Conservation (phyloP, 306 rosid genomes). For the Trichosanthes cucumerina region DNA sequence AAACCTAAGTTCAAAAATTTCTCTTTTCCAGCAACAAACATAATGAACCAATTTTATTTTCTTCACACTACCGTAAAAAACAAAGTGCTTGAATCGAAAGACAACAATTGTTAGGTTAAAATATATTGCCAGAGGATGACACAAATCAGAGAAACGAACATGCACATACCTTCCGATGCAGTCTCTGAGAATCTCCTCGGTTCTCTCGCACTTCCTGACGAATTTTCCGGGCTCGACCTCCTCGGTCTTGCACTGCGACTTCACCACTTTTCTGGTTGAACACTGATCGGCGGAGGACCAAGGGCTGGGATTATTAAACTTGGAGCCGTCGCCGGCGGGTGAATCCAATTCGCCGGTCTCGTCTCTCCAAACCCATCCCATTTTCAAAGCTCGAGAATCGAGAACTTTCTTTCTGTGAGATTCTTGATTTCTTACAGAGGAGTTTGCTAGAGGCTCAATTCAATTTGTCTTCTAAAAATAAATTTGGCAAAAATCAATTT, state of each 20-base stretch:
- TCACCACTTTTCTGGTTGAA: constrained; percentile 49
- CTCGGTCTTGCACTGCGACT: constrained; percentile 65
- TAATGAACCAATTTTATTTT: neutral
- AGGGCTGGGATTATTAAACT: neutral
- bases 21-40: neutral
- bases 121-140: neutral
- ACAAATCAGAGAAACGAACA: neutral
- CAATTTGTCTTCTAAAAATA: too few relatives aligned
- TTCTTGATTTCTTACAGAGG: neutral
- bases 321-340: neutral
- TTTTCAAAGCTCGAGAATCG: constrained; percentile 8
- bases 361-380: constrained; percentile 78
- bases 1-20: neutral
- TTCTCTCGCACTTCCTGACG: constrained; percentile 68
- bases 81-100: neutral
- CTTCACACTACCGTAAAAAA: neutral
- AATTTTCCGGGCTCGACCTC: constrained; percentile 79
- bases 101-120: neutral
- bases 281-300: constrained; percentile 23
- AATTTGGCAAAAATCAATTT: too few relatives aligned
- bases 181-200: constrained; percentile 61
- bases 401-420: neutral
- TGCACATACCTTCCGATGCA: constrained; percentile 52
- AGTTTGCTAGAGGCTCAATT: neutral
- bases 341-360: constrained; percentile 12